Base-by-base conservation (phyloP, 768 basidiomycete species). In the Fomitopsis pulvina region DNA sequence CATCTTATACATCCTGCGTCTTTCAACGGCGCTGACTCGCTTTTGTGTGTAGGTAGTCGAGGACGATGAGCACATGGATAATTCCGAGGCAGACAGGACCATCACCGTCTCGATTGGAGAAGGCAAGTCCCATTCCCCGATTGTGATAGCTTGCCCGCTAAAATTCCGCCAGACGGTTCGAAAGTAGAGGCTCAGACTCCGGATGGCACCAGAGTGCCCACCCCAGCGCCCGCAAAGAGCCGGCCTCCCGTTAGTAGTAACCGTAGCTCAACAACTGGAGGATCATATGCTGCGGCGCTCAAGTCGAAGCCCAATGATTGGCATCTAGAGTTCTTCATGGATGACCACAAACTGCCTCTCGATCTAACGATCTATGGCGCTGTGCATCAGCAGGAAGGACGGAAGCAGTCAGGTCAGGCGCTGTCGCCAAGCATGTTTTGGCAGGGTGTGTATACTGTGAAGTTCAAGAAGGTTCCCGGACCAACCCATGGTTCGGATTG, bases 291-390 rank as follows among this genome's bases (percentile, higher is more conserved):
- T 26, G 86, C 92, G 3, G 94, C 94, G 11, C 75, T 97, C 50
- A 96, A 92, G 69, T 73, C 92, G 0, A 92, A 92, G 61, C 93
- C 95, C 3, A 81, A 79, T 14, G 95, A 98, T 61, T 99, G 92
- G 92, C 94, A 99, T 64, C 80, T 98, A 45, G 87, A 96, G 66
- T 98, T 99, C 68, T 87, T 80, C 8, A 87, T 97, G 81, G 91
- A 91, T 61, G 93, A 92, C 52, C 84, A 90, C 41, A 68, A 80
- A 20, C 70, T 98, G 16, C 86, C 88, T 0, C 67, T 94, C 51
- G 89, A 94, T 63, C 74, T 94, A 48, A 99, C 96, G 0, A 85
- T 99, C 45, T 99, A 96, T 61, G 96, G 96, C 7, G 95, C 93
- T 0, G 87, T 96, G 41, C 93, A 98, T 63, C 90, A 92, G 59